A percentile compares a stretch with the other conserved stretches of the same genome.
Evolutionary conservation across 202 grass and related monocot species (phyloP).

Genomic region (Miscanthus sacchariflorus): DNA sequence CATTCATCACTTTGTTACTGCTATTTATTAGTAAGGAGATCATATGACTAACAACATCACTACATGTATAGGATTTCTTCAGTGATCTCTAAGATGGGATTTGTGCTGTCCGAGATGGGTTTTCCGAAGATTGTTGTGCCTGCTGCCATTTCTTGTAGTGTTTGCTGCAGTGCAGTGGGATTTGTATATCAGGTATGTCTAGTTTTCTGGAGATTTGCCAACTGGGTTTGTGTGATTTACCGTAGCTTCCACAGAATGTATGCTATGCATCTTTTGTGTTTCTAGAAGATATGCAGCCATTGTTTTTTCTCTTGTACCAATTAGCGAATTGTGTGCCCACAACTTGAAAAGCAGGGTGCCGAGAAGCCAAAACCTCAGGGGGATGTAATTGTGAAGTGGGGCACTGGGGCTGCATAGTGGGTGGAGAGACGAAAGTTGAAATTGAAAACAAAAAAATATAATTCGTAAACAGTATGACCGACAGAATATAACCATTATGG

Average conservation of each 20-base stretch:
- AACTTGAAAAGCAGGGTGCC: constrained; percentile 4
- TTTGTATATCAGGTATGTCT: constrained; percentile 93
- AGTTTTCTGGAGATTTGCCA: constrained; percentile 36
- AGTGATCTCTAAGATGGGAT: constrained; percentile 98
- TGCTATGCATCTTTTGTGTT: constrained; percentile 2
- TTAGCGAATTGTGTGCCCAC: background rate
- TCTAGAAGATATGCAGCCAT: no score
- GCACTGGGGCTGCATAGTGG: background rate
- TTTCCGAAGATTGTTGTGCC: constrained; percentile 90
- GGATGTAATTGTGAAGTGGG: background rate
- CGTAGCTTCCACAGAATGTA: background rate
- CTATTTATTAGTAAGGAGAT: background rate
- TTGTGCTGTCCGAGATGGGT: constrained; percentile 90
- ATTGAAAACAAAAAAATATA: background rate
- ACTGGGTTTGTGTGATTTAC: background rate
- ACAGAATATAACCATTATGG: background rate
- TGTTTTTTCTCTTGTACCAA: no score
- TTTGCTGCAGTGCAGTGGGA: constrained; percentile 85
- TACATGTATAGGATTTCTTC: constrained; percentile 81
- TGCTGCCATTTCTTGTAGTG: constrained; percentile 80
- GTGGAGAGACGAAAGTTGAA: background rate
- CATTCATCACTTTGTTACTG: background rate
- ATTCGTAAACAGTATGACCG: background rate
- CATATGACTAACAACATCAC: constrained; percentile 22
- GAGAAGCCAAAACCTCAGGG: background rate